Conservation (phyloP, 2,329 filamentous ascomycete species). For the Geosmithia flava region DNA sequence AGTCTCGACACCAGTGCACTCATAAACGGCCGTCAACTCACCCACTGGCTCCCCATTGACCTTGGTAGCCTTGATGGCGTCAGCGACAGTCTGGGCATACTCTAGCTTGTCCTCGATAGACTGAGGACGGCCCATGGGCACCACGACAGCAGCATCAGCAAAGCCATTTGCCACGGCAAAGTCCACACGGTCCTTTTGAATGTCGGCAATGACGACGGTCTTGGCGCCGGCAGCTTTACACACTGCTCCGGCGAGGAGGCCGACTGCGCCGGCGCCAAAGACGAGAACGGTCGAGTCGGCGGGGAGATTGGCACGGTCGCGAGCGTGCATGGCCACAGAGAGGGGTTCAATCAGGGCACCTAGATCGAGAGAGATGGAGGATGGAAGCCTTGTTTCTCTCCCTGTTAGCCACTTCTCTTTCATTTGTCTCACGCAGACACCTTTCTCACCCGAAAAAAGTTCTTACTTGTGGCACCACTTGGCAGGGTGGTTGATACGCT, state of each 20-base stretch:
- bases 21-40: constrained; percentile 57
- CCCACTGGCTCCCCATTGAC: constrained; percentile 34
- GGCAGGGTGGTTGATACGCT: constrained; percentile 41
- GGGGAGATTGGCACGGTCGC: constrained; percentile 29
- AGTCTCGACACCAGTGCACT: constrained; percentile 68
- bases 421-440: not conserved
- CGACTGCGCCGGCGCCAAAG: constrained; percentile 49
- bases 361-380: constrained; percentile 31
- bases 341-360: constrained; percentile 49
- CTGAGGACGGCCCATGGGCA: constrained; percentile 34
- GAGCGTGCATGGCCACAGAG: constrained; percentile 46
- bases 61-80: constrained; percentile 21
- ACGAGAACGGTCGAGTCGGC: constrained; percentile 33
- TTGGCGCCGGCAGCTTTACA: constrained; percentile 30
- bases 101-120: constrained; percentile 39
- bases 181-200: constrained; percentile 40
- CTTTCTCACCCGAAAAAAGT: not conserved
- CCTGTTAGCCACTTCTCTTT: not conserved
- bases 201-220: constrained; percentile 40
- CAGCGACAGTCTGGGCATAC: constrained; percentile 36
- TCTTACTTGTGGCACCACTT: constrained; percentile 42
- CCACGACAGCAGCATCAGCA: constrained; percentile 37
- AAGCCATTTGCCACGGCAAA: constrained; percentile 45
- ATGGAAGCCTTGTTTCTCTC: constrained; percentile 22
- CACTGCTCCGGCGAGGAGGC: constrained; percentile 48